Conservation (phyloP, 2,329 filamentous ascomycete genomes). For the Elsinoe australis region DNA sequence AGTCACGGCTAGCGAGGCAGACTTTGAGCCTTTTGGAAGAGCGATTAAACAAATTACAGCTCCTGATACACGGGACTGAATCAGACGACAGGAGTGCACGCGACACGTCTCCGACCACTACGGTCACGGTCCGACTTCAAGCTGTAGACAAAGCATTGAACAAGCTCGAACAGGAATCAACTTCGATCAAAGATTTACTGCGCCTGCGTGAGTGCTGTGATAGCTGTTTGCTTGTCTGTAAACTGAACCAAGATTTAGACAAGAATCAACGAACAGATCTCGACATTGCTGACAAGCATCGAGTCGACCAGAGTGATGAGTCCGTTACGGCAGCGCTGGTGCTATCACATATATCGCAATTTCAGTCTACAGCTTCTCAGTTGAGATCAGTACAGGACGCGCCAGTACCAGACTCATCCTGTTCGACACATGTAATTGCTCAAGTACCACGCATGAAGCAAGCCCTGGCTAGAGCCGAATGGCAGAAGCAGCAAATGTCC, state of each 20-base stretch:
- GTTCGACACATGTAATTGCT: conserved; percentile 48
- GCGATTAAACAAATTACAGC: conserved; percentile 39
- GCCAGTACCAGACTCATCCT: conserved; percentile 36
- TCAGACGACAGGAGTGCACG: conserved; percentile 11
- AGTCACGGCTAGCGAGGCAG: conserved; percentile 21
- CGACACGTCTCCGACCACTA: conserved; percentile 12
- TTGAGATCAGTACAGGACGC: conserved; percentile 40
- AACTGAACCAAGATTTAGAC: neutral
- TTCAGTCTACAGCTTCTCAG: conserved; percentile 37
- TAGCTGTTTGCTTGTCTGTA: neutral
- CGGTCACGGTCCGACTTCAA: conserved; percentile 25
- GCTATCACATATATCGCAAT: conserved; percentile 38
- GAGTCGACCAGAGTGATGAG: neutral
- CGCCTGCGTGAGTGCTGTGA: conserved; percentile 36
- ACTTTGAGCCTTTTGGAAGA: conserved; percentile 40
- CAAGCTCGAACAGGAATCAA: conserved; percentile 35
- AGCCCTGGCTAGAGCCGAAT: conserved; percentile 52
- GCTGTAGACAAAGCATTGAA: conserved; percentile 28
- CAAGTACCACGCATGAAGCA: conserved; percentile 56
- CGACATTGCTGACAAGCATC: conserved; percentile 21
- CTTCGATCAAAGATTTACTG: conserved; percentile 35
- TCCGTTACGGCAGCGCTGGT: conserved; percentile 30
- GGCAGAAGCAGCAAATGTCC: conserved; percentile 55
- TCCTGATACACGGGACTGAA: conserved; percentile 34
- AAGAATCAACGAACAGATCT: neutral